Conservation (phyloP, 192 early-diverging fungal genomes). For the Mortierella alpina region DNA sequence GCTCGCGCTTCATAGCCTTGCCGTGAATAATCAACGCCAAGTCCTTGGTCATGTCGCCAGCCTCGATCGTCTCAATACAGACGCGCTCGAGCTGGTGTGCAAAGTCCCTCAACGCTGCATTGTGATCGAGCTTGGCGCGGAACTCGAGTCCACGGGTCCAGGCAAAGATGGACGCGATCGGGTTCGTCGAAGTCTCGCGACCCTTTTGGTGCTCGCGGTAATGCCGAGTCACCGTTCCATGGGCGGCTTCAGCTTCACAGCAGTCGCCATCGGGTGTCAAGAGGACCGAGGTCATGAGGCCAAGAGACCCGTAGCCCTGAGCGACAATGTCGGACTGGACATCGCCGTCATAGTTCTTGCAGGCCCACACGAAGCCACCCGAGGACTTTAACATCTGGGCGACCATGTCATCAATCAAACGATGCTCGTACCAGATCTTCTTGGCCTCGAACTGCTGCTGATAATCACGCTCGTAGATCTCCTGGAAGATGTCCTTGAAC, state of each 20-base stretch:
- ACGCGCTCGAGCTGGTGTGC: slow-evolving; percentile 85
- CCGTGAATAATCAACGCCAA: slow-evolving; percentile 95
- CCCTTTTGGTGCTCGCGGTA: slow-evolving; percentile 97
- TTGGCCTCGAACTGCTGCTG: slow-evolving; percentile 77
- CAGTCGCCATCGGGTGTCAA: slow-evolving; percentile 93
- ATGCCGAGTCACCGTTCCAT: slow-evolving; percentile 96
- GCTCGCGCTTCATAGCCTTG: slow-evolving; percentile 77
- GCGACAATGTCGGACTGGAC: slow-evolving; percentile 96
- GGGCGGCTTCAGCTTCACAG: slow-evolving; percentile 95
- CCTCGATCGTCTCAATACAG: slow-evolving; percentile 90
- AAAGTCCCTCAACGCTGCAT: slow-evolving; percentile 79
- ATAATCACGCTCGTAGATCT: slow-evolving; percentile 90
- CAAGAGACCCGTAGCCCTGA: slow-evolving; percentile 95
- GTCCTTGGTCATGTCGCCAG: slow-evolving; percentile 97
- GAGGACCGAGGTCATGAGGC: slow-evolving; percentile 97
- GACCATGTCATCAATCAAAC: slow-evolving; percentile 99
- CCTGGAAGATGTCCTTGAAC: slow-evolving; percentile 98
- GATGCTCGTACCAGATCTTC: slow-evolving; percentile 98
- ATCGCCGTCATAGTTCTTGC: slow-evolving; percentile 97
- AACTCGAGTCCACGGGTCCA: slow-evolving; percentile 94
- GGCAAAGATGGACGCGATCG: slow-evolving; percentile 97
- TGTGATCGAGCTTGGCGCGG: slow-evolving; percentile 93
- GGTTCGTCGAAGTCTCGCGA: slow-evolving; percentile 94
- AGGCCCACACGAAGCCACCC: slow-evolving; percentile 94
- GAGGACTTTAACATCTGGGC: slow-evolving; percentile 96